These are phyloP conservation scores for Mallotus japonicus DNA, from an alignment of 441 rosid genomes.

Conservation along the genomic window DNA sequence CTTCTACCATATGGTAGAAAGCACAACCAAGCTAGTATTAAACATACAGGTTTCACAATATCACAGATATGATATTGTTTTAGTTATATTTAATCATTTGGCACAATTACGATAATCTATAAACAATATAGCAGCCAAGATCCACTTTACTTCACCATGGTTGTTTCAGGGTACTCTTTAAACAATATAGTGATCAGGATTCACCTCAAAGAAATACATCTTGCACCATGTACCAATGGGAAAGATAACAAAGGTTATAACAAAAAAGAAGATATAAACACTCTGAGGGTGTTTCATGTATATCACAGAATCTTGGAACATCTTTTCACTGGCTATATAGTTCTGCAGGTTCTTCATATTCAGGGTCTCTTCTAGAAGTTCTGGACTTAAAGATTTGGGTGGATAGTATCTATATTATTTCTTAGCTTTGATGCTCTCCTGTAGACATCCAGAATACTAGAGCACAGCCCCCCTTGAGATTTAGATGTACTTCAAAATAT, in stretches of 20 bases:
- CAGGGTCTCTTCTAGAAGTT: slow-evolving; percentile 1
- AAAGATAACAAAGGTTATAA: too few species aligned
- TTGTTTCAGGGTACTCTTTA: background rate
- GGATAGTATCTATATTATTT: background rate
- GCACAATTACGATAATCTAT: background rate
- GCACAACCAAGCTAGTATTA: background rate
- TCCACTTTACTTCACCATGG: background rate
- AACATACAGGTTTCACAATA: background rate
- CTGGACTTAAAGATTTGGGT: background rate
- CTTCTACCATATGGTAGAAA: background rate
- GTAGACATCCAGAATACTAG: background rate
- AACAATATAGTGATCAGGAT: background rate
- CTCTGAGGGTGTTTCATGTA: too few species aligned
- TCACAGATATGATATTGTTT: background rate
- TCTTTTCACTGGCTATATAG: background rate
- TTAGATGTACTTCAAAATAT: background rate
- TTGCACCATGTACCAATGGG: background rate
- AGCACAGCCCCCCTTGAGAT: background rate
- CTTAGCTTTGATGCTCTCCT: background rate
- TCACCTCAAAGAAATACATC: background rate
- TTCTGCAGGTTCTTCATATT: background rate
- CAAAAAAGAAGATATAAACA: background rate
- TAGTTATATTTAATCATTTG: background rate
- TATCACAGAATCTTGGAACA: background rate
- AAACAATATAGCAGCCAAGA: background rate